Evolutionary conservation across 192 early-diverging fungal genomes (phyloP), one percentile per base, ranked within the genome.

Genomic region (Backusella tuberculispora): DNA sequence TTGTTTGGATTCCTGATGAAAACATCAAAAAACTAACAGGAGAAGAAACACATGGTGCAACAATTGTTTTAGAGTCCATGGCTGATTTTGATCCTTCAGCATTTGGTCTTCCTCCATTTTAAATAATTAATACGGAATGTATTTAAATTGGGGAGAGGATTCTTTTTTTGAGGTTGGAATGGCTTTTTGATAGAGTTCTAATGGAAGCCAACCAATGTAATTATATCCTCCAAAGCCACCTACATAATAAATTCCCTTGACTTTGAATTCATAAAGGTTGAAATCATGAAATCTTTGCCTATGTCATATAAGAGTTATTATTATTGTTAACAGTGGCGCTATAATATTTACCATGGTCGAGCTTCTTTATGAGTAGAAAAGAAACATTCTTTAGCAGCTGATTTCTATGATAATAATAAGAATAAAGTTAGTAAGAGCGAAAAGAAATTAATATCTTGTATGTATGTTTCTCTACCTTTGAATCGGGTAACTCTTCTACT

Each of bases 1-100:
- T 92, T 10, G 81, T 96, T 45, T 97, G 95, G 96, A 91, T 97
- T 17, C 97, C 96, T 14, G 96, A 99, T 85, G 80, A 82, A 41
- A 81, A 87, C 42, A 80, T 88, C 4, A 80, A 80, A 34, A 78
- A 75, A 10, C 63, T 87, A 34, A 79, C 80, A 41, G 83, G 84
- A 4, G 73, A 75, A 3, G 74, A 85, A 15, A 74, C 81, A 29
- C 84, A 87, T 73, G 82, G 81, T 24, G 88, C 91, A 15, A 85
- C 83, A 0, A 79, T 87, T 74, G 84, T 88, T 2, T 68, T 95
- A 29, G 74, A 80, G 7, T 87, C 90, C 10, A 81, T 95, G 76
- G 87, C 83, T 24, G 79, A 90, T 19, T 95, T 95, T 83, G 84
- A 86, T 66, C 94, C 94, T 64, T 63, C 63, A 45, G 45, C 43